Percentiles rank a stretch among this genome's conserved stretches.
Conservation (phyloP, 805 yeast species). For the Monosporozyma yasuniensis region DNA sequence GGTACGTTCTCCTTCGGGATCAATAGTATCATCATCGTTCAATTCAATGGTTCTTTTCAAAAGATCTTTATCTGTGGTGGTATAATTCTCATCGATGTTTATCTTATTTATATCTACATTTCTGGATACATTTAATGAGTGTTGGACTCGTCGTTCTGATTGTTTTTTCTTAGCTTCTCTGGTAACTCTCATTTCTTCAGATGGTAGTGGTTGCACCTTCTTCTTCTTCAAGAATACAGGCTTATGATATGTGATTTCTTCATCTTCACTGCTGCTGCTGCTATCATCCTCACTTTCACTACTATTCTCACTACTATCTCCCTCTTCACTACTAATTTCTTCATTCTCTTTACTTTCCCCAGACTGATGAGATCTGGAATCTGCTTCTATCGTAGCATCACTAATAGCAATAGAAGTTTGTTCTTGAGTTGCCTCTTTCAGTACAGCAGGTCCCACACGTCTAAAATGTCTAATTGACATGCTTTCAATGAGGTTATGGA, state of each 20-base stretch:
- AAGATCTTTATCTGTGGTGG: constrained; percentile 20
- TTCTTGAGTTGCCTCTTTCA: background rate
- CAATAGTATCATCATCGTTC: constrained; percentile 22
- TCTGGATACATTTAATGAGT: constrained; percentile 7
- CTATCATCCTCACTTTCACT: background rate
- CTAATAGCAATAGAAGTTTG: background rate
- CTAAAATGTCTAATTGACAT: constrained; percentile 22
- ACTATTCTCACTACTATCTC: background rate
- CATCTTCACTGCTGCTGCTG: constrained; percentile 7
- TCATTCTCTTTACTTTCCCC: background rate
- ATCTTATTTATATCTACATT: constrained; percentile 7
- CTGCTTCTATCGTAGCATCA: background rate
- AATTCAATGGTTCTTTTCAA: constrained; percentile 14
- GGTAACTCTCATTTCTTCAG: too few species aligned
- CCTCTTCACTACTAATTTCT: background rate
- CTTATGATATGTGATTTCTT: constrained; percentile 17
- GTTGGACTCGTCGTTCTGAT: constrained; percentile 10
- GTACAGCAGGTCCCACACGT: constrained; percentile 1
- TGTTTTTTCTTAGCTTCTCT: background rate
- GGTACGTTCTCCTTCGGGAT: constrained; percentile 17
- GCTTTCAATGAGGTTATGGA: background rate
- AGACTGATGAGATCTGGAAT: background rate
- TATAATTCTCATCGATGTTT: constrained; percentile 13
- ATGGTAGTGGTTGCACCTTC: too few species aligned
- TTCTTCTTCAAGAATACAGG: constrained; percentile 20